Evolutionary conservation across 106 monocot species (phyloP).

Genomic region (Narthecium ossifragum): DNA sequence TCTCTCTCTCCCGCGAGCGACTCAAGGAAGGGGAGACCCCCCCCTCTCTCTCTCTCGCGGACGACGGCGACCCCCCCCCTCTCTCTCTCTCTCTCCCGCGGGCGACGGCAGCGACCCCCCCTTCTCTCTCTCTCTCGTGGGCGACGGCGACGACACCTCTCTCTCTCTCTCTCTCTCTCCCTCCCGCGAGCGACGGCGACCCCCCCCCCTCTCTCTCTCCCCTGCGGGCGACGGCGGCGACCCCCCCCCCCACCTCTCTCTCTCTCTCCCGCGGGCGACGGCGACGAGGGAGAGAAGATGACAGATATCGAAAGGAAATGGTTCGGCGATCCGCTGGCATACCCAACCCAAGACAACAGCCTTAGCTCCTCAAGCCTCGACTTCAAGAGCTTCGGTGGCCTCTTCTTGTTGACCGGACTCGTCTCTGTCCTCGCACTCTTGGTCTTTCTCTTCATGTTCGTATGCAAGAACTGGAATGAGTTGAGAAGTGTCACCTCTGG

Average conservation of each 20-base stretch:
- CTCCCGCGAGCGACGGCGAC: too few relatives aligned
- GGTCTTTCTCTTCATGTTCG: background rate
- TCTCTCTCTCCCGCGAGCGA: too few relatives aligned
- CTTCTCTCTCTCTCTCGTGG: too few relatives aligned
- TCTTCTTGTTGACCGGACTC: conserved; percentile 25
- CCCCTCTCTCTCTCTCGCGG: too few relatives aligned
- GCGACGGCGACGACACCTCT: too few relatives aligned
- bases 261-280: conserved; percentile 2
- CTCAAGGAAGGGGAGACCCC: too few relatives aligned
- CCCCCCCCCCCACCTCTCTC: too few relatives aligned
- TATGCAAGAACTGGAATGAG: conserved; percentile 17
- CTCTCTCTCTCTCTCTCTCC: too few relatives aligned
- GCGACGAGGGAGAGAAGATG: background rate
- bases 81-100: too few relatives aligned
- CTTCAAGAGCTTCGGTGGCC: conserved; percentile 29
- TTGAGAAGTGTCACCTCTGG: background rate
- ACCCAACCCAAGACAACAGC: background rate
- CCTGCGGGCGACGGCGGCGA: background rate
- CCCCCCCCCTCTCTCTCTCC: background rate
- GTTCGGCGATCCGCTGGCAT: background rate
- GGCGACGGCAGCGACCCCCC: too few relatives aligned
- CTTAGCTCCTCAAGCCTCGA: conserved; percentile 1
- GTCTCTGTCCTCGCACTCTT: conserved; percentile 6
- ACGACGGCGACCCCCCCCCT: too few relatives aligned
- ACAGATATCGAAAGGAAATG: conserved; percentile 7